Conservation (phyloP, 352 stramenopile genomes). For the Elongisporangium undulatum region DNA sequence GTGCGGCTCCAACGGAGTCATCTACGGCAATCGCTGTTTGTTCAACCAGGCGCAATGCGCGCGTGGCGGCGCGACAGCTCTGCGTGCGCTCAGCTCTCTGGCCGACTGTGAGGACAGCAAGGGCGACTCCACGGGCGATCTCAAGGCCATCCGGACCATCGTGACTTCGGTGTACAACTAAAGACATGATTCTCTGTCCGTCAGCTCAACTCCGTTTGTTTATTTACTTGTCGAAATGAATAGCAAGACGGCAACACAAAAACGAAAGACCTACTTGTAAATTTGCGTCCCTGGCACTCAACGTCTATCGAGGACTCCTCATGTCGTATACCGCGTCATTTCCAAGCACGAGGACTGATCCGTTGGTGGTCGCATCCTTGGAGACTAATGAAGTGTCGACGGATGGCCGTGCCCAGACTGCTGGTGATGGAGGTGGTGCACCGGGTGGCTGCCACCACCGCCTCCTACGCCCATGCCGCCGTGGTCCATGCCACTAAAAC, state of each 20-base stretch:
- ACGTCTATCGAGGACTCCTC: constrained; percentile 2
- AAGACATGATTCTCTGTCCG: constrained; percentile 2
- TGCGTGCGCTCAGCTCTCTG: constrained; percentile 12
- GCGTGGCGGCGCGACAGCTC: constrained; percentile 11
- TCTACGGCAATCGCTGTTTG: constrained; percentile 53
- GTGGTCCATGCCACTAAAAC: constrained; percentile 37
- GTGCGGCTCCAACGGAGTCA: constrained; percentile 39
- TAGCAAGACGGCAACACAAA: not conserved
- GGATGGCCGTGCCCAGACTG: constrained; percentile 30
- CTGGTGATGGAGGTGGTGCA: constrained; percentile 17
- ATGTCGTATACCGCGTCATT: not conserved
- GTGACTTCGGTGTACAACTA: constrained; percentile 12
- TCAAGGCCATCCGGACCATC: constrained; percentile 4
- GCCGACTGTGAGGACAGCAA: constrained; percentile 13
- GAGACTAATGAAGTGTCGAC: not conserved
- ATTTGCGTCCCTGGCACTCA: constrained; percentile 1
- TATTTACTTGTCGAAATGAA: constrained; percentile 2
- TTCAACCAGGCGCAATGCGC: constrained; percentile 47
- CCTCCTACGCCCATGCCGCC: constrained; percentile 26
- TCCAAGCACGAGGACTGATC: not conserved
- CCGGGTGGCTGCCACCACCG: constrained; percentile 1
- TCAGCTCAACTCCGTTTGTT: constrained; percentile 1
- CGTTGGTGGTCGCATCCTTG: not conserved
- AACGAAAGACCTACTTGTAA: constrained; percentile 4
- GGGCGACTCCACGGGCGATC: constrained; percentile 9